phyloP scores from a whole-genome alignment of 78 protist species.

The Dictyostelium capitatum region DNA sequence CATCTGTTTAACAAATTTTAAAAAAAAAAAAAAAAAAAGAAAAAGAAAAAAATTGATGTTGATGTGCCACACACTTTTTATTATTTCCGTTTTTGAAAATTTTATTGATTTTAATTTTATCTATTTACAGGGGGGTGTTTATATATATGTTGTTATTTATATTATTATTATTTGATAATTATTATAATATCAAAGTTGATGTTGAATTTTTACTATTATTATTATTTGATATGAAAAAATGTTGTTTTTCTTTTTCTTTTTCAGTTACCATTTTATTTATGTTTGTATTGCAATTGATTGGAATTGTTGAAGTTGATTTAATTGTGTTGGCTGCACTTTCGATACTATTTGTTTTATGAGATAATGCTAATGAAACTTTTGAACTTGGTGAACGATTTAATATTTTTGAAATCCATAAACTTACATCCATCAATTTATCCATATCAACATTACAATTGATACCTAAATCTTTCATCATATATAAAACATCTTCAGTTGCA shows the following conservation, averaged over 20 bases:
- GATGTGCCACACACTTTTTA: too few species aligned
- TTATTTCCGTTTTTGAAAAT: too few species aligned
- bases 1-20: too few species aligned
- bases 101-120: too few species aligned
- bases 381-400: slow-evolving; percentile 54
- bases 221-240: not conserved
- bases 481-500: slow-evolving; percentile 95
- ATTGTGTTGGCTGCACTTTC: not conserved
- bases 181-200: not conserved
- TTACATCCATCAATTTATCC: slow-evolving; percentile 68
- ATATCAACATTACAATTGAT: slow-evolving; percentile 82
- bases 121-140: too few species aligned
- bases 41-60: too few species aligned
- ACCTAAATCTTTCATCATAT: slow-evolving; percentile 95
- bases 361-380: slow-evolving; percentile 75
- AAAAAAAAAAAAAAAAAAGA: too few species aligned
- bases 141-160: too few species aligned
- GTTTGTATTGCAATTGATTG: slow-evolving; percentile 17
- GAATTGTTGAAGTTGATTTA: not conserved
- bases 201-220: not conserved
- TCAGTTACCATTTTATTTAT: slow-evolving; percentile 4
- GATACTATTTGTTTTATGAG: slow-evolving; percentile 28
- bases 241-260: slow-evolving; percentile 28
- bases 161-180: too few species aligned
- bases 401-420: slow-evolving; percentile 65